These are phyloP conservation scores for Caryopteris hybrid DNA, from an alignment of 305 asterid species.

Conservation along the genomic window DNA sequence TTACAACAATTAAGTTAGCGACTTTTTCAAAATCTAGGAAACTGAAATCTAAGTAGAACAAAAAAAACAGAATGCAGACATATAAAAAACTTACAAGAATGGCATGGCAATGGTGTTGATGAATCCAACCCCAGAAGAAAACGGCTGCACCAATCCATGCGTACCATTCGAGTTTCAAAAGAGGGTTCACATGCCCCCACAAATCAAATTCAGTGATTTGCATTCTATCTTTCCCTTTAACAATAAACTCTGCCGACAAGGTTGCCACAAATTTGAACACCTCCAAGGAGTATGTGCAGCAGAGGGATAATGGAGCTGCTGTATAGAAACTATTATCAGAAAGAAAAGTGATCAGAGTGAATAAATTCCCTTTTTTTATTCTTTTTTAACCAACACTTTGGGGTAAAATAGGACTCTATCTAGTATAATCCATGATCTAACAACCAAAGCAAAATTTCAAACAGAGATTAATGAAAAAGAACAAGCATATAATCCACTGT, in stretches of 20 bases:
- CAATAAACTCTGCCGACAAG: conserved; percentile 45
- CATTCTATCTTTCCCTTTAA: conserved; percentile 62
- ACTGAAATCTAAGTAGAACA: background rate
- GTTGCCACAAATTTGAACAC: conserved; percentile 38
- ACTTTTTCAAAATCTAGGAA: background rate
- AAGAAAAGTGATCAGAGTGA: conserved; percentile 24
- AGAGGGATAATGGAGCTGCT: conserved; percentile 82
- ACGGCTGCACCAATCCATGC: conserved; percentile 69
- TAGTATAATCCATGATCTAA: too few species aligned
- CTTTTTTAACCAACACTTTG: background rate
- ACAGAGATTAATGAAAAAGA: background rate
- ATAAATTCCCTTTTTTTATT: background rate
- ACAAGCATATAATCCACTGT: background rate
- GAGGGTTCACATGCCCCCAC: conserved; percentile 46
- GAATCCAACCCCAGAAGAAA: conserved; percentile 77
- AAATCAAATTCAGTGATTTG: conserved; percentile 36
- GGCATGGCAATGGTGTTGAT: conserved; percentile 63
- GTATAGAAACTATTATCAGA: conserved; percentile 59
- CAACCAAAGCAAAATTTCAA: too few species aligned
- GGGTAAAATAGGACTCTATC: too few species aligned
- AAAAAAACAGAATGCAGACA: background rate
- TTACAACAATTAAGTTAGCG: too few species aligned
- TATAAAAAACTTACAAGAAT: conserved; percentile 56
- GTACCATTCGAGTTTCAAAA: conserved; percentile 56
- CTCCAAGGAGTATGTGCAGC: conserved; percentile 55